Conservation (phyloP, 2,329 filamentous ascomycete species). For the Trichoderma koningiopsis region DNA sequence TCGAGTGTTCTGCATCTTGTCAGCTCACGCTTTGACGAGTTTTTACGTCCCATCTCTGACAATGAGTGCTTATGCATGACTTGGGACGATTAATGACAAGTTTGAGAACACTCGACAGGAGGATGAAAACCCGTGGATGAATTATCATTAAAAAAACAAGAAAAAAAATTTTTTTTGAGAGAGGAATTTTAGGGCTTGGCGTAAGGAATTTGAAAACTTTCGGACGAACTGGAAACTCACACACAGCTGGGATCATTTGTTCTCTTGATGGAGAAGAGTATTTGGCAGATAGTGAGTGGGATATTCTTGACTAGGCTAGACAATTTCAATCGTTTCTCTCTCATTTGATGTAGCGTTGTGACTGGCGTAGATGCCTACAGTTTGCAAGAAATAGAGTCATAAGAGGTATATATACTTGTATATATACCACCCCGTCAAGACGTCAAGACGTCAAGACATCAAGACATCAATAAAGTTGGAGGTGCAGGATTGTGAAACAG, state of each 20-base stretch:
- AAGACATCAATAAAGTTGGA: too few relatives aligned
- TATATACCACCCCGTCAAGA: too few relatives aligned
- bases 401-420: too few relatives aligned
- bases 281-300: slow-evolving; percentile 19
- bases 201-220: slow-evolving; percentile 25
- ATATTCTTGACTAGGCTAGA: slow-evolving; percentile 9
- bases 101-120: slow-evolving; percentile 5
- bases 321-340: slow-evolving; percentile 21
- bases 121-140: slow-evolving; percentile 28
- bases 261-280: background rate
- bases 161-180: slow-evolving; percentile 28
- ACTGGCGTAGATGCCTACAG: background rate
- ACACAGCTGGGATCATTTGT: background rate
- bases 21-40: slow-evolving; percentile 21
- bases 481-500: too few relatives aligned
- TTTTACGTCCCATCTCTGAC: slow-evolving; percentile 2
- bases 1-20: slow-evolving; percentile 15
- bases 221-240: slow-evolving; percentile 23
- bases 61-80: background rate
- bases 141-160: slow-evolving; percentile 35
- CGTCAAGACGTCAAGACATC: too few relatives aligned
- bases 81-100: slow-evolving; percentile 10
- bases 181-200: slow-evolving; percentile 10
- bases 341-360: background rate
- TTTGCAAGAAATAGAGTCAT: background rate